Base-by-base conservation (phyloP, 1,139 yeast species). In the Geotrichum carabidarum region DNA sequence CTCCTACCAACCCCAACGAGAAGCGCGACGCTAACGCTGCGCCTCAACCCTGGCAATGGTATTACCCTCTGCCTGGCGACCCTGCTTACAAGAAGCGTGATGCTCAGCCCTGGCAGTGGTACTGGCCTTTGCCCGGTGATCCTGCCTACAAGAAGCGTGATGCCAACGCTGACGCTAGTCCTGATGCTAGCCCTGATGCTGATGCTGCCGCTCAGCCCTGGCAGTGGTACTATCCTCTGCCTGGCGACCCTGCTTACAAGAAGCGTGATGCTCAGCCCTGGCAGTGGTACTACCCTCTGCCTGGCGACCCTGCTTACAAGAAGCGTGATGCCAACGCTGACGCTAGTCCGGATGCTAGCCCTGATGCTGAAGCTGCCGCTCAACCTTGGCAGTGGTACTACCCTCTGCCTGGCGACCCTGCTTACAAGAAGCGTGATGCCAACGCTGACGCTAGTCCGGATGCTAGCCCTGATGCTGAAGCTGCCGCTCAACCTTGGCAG, bases 381-480 rank as follows among this genome's bases (percentile, higher is more conserved):
- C 22, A 30, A 5, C 49, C 50, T 44, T 56, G 53, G 45, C 44
- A 38, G 27, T 48, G 45, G 44, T 48, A 27, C 30, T 30, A 12
- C 36, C 51, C 51, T 48, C 27, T 48, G 9, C 51, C 51, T 40
- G 51, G 51, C 40, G 51, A 48, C 27, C 44, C 51, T 40, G 51
- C 51, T 17, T 45, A 45, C 48, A 45, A 45, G 48, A 45, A 45
- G 48, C 5, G 48, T 8, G 45, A 40, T 30, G 51, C 51, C 17
- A 18, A 15, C 14, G 34, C 45, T 27, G 45, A 18, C 4, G 45
- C 45, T 27, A n/a, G n/a, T n/a, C n/a, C n/a, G n/a, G n/a, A n/a
- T n/a, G n/a, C n/a, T n/a, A n/a, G n/a, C n/a, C n/a, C n/a, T n/a
- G n/a, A 22, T 22, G 34, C 46, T 17, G 17, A 9, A 2, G 40